A percentile compares a stretch with the other conserved stretches of the same genome.
These are phyloP conservation scores for Excoecaria cochinchinensis DNA, from an alignment of 345 rosid genomes.

Conservation along the genomic window DNA sequence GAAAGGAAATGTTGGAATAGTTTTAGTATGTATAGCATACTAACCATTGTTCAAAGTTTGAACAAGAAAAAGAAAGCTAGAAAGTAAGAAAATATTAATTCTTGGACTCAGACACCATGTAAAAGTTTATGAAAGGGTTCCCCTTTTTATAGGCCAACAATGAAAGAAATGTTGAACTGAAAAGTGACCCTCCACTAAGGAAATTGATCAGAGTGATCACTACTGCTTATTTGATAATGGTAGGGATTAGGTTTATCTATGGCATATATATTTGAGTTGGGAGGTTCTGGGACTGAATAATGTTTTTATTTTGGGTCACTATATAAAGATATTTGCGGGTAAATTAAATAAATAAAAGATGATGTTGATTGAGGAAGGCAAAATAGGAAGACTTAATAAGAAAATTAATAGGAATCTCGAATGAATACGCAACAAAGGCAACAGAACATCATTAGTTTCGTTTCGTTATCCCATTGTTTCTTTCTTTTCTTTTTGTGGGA, in stretches of 20 bases:
- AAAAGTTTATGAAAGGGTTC: not conserved
- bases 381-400: not conserved
- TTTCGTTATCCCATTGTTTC: no score
- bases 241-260: slow-evolving; percentile 30
- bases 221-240: slow-evolving; percentile 24
- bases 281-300: slow-evolving; percentile 26
- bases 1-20: not conserved
- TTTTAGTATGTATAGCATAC: slow-evolving; percentile 1
- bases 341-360: slow-evolving; percentile 14
- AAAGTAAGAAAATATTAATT: not conserved
- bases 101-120: slow-evolving; percentile 15
- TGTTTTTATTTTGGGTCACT: not conserved
- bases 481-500: no score
- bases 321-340: not conserved
- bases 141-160: slow-evolving; percentile 41
- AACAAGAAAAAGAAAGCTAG: slow-evolving; percentile 17
- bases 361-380: slow-evolving; percentile 34
- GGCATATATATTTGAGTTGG: slow-evolving; percentile 26
- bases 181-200: slow-evolving; percentile 37
- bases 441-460: no score
- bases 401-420: no score
- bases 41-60: slow-evolving; percentile 27
- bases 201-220: slow-evolving; percentile 14
- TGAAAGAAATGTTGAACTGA: slow-evolving; percentile 9
- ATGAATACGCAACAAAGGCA: no score